Evolutionary conservation across 768 basidiomycete species (phyloP).

Genomic region (Russula lepida): DNA sequence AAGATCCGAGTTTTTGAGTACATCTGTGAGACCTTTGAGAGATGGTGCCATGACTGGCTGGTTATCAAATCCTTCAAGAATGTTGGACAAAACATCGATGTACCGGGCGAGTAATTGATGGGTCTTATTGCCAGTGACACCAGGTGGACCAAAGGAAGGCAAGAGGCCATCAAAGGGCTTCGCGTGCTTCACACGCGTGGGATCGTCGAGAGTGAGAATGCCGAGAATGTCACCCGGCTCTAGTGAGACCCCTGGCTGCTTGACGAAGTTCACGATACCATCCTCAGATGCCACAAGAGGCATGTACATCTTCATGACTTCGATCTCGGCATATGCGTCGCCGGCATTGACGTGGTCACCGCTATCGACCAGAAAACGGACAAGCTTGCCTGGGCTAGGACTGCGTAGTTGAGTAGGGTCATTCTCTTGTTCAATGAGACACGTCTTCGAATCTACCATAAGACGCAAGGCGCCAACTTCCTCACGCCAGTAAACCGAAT

Average conservation of each 20-base stretch:
- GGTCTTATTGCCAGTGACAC: constrained; percentile 79
- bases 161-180: constrained; percentile 96
- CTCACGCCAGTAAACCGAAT: constrained; percentile 96
- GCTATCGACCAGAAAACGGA: constrained; percentile 90
- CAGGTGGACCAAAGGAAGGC: constrained; percentile 78
- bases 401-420: constrained; percentile 96
- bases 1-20: constrained; percentile 77
- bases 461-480: constrained; percentile 90
- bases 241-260: constrained; percentile 94
- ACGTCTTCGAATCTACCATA: constrained; percentile 96
- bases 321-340: constrained; percentile 96
- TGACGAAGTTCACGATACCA: constrained; percentile 90
- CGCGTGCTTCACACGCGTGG: constrained; percentile 92
- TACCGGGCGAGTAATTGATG: constrained; percentile 77
- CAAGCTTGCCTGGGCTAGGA: constrained; percentile 93
- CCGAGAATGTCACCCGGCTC: constrained; percentile 97
- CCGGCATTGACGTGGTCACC: constrained; percentile 97
- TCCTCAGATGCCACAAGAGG: constrained; percentile 91
- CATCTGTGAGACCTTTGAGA: constrained; percentile 76
- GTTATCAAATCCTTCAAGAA: constrained; percentile 95
- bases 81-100: constrained; percentile 74
- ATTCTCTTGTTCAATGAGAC: constrained; percentile 98
- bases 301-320: constrained; percentile 99
- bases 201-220: constrained; percentile 93
- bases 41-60: constrained; percentile 82